phyloP scores from a whole-genome alignment of 1,284 basidiomycete genomes.

The Cronartium quercuum region DNA sequence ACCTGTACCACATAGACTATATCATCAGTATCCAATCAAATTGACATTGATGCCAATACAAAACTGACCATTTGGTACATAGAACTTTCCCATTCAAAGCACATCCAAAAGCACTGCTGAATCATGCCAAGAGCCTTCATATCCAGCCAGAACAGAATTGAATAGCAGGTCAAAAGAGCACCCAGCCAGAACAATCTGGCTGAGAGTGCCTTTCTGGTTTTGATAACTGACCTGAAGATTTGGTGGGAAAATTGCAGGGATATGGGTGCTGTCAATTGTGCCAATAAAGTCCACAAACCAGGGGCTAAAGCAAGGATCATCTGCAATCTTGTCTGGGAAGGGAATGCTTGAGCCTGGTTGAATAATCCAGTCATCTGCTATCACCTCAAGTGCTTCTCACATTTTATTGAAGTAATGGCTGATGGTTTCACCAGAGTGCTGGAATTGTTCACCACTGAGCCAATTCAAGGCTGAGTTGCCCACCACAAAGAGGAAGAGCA shows the following conservation, averaged over 20 bases:
- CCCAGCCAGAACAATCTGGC: slow-evolving; percentile 48
- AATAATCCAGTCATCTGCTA: background rate
- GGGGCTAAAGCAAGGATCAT: slow-evolving; percentile 28
- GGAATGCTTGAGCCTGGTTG: background rate
- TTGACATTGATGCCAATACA: slow-evolving; percentile 21
- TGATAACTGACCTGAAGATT: slow-evolving; percentile 42
- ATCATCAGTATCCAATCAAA: background rate
- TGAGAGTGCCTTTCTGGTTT: slow-evolving; percentile 46
- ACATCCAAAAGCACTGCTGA: slow-evolving; percentile 44
- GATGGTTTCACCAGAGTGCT: too few relatives aligned
- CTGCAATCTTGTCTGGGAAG: background rate
- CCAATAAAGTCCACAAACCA: slow-evolving; percentile 47
- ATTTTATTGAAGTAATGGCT: background rate
- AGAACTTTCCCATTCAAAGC: slow-evolving; percentile 37
- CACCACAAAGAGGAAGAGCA: background rate
- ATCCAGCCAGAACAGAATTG: slow-evolving; percentile 49
- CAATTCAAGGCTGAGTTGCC: background rate
- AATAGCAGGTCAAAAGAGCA: slow-evolving; percentile 47
- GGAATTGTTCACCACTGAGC: background rate
- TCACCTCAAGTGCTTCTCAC: background rate
- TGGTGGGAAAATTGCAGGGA: slow-evolving; percentile 44
- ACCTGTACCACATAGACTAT: background rate
- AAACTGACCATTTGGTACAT: slow-evolving; percentile 1
- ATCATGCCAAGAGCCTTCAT: slow-evolving; percentile 51
- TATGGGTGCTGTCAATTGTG: slow-evolving; percentile 48